Conservation (phyloP, 805 yeast species). For the Metschnikowia arizonensis region DNA sequence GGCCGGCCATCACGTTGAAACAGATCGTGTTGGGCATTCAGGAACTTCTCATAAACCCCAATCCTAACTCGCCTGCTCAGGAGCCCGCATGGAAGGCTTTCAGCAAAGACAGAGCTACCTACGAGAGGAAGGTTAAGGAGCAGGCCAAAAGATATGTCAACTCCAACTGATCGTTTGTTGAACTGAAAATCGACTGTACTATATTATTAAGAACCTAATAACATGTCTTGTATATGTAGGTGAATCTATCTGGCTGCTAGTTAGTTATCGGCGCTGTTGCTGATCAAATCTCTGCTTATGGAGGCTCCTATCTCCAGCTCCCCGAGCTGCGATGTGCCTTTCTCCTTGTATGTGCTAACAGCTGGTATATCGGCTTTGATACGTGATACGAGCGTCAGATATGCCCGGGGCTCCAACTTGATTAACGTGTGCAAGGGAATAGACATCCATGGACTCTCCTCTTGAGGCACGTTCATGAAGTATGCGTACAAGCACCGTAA, state of each 20-base stretch:
- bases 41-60: conserved; percentile 84
- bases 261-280: conserved; percentile 22
- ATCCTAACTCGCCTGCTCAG: conserved; percentile 95
- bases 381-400: conserved; percentile 79
- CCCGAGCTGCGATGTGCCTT: conserved; percentile 73
- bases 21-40: conserved; percentile 90
- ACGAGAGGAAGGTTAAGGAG: conserved; percentile 72
- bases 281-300: conserved; percentile 51
- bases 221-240: neutral
- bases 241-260: neutral
- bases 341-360: conserved; percentile 92
- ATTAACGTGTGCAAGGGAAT: conserved; percentile 95
- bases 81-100: conserved; percentile 93
- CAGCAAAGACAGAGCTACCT: conserved; percentile 59
- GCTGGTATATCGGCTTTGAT: conserved; percentile 97
- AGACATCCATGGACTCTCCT: conserved; percentile 98
- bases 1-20: conserved; percentile 90
- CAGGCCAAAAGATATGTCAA: conserved; percentile 58
- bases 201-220: conserved; percentile 2
- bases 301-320: conserved; percentile 39
- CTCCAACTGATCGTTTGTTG: conserved; percentile 9
- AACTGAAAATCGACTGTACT: conserved; percentile 5
- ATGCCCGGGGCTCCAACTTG: conserved; percentile 92
- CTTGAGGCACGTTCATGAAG: conserved; percentile 97
- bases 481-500: conserved; percentile 94